Evolutionary conservation across 306 rosid species (phyloP).

Genomic region (Senna tora): DNA sequence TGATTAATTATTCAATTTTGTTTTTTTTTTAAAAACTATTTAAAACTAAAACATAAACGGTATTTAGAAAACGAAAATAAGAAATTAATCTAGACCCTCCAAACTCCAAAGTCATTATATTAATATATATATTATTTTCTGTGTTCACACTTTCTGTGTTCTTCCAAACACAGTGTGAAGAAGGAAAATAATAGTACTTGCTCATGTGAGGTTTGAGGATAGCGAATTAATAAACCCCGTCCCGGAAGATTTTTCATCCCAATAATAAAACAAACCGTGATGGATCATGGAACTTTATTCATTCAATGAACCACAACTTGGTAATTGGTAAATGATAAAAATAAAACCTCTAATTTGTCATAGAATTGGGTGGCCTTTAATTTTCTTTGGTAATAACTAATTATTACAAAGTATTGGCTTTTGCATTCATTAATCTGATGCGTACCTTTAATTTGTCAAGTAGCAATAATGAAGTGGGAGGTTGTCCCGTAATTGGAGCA

Average conservation of each 20-base stretch:
- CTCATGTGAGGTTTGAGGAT: slow-evolving; percentile 35
- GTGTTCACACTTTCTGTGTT: neutral
- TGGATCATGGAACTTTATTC: slow-evolving; percentile 21
- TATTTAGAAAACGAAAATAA: no score
- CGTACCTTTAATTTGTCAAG: slow-evolving; percentile 17
- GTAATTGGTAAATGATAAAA: slow-evolving; percentile 5
- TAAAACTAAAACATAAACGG: no score
- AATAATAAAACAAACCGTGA: slow-evolving; percentile 16
- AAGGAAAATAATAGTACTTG: slow-evolving; percentile 20
- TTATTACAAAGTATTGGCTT: neutral
- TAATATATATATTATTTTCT: no score
- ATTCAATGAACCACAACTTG: neutral
- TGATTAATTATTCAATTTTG: no score
- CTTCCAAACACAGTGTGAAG: neutral
- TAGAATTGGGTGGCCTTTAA: neutral
- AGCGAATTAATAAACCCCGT: neutral
- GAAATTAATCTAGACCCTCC: no score
- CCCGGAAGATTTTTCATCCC: neutral
- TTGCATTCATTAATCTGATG: neutral
- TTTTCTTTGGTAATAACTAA: neutral
- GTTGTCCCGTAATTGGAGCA: slow-evolving; percentile 1
- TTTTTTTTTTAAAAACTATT: no score
- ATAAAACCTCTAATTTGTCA: neutral
- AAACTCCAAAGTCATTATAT: no score
- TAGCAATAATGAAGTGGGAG: slow-evolving; percentile 10